Evolutionary conservation across 2,329 filamentous ascomycete species (phyloP).

Genomic region (Penicillium sp.): DNA sequence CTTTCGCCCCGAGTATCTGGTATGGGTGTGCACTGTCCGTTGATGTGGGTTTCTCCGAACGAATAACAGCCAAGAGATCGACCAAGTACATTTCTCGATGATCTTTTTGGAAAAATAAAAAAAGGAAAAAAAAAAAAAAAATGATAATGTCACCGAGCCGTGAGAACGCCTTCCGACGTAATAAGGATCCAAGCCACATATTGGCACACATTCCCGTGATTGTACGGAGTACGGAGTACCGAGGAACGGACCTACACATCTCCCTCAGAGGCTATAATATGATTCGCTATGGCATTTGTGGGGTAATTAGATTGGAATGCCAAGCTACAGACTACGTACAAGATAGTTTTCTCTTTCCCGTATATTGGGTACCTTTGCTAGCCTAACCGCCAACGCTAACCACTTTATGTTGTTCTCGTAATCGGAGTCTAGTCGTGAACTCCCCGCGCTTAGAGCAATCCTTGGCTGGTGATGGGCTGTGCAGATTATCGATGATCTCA

Average conservation of each 20-base stretch:
- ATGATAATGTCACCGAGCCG: not conserved
- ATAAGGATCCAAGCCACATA: constrained; percentile 2
- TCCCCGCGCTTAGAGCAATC: constrained; percentile 14
- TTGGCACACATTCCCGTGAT: not conserved
- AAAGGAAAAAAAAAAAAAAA: too few relatives aligned
- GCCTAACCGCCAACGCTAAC: not conserved
- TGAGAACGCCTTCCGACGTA: not conserved
- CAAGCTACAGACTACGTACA: not conserved
- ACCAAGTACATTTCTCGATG: not conserved
- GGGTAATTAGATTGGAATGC: constrained; percentile 7
- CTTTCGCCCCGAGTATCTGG: constrained; percentile 17
- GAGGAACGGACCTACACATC: not conserved
- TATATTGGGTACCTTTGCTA: not conserved
- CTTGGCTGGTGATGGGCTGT: constrained; percentile 9
- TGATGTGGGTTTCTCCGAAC: constrained; percentile 17
- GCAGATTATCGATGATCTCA: constrained; percentile 8
- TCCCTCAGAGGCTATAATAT: not conserved
- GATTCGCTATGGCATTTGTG: constrained; percentile 7
- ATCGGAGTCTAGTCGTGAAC: constrained; percentile 11
- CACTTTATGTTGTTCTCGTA: constrained; percentile 8
- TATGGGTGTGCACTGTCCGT: constrained; percentile 18
- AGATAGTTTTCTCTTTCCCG: not conserved
- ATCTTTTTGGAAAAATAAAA: not conserved
- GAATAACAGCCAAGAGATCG: constrained; percentile 11
- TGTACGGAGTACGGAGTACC: not conserved